These are phyloP conservation scores for Nicotiana tabacum DNA, from an alignment of 257 asterid species.

Conservation along the genomic window DNA sequence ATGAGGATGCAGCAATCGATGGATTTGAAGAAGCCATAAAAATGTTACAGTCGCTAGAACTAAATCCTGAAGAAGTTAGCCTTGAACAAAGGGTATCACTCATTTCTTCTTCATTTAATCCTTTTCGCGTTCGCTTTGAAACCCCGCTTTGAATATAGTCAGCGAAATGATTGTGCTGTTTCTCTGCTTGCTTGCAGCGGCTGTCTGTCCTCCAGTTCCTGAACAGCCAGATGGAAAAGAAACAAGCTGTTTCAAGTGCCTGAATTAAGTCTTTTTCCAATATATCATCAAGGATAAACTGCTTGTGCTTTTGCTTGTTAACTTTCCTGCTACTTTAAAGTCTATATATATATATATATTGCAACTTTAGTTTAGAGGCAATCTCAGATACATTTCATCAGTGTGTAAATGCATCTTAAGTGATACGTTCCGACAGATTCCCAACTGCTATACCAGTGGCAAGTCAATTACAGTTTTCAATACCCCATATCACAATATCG, in stretches of 20 bases:
- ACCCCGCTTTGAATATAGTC: background rate
- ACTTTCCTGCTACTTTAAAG: background rate
- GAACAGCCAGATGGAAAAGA: conserved; percentile 43
- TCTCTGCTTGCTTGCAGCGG: conserved; percentile 49
- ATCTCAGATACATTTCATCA: no score
- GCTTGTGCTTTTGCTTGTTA: background rate
- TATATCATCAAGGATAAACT: background rate
- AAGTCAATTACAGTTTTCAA: background rate
- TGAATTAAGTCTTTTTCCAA: background rate
- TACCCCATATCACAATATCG: no score
- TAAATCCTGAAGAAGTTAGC: conserved; percentile 45
- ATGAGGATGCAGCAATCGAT: conserved; percentile 52
- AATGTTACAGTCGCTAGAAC: conserved; percentile 46
- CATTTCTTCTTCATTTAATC: background rate
- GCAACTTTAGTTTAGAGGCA: no score
- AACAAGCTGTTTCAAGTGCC: conserved; percentile 19
- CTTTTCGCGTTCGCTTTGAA: background rate
- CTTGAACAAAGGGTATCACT: conserved; percentile 67
- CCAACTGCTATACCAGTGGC: background rate
- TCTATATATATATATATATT: background rate
- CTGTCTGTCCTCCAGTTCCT: conserved; percentile 65
- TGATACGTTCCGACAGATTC: conserved; percentile 8
- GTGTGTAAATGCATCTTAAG: background rate
- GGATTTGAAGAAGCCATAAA: conserved; percentile 77
- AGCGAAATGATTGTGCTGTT: conserved; percentile 9